phyloP scores from a whole-genome alignment of 805 yeast genomes.

The Kuraishia hungarica region DNA sequence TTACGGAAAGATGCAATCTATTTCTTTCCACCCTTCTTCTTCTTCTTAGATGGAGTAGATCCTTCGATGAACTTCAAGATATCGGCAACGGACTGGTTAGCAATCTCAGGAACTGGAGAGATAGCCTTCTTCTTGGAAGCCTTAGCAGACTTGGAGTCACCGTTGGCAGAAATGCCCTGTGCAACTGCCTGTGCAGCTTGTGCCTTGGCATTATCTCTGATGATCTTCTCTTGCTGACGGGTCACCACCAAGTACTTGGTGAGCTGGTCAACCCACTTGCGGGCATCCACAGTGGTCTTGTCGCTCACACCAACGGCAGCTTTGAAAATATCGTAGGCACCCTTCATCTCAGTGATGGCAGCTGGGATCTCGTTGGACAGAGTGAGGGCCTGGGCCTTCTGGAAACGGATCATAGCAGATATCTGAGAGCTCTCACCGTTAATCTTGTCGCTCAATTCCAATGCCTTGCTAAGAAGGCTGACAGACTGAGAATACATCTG shows the following conservation, averaged over 20 bases:
- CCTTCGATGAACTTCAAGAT: slow-evolving; percentile 68
- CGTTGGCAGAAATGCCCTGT: slow-evolving; percentile 18
- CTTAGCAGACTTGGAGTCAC: slow-evolving; percentile 14
- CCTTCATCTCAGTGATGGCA: slow-evolving; percentile 47
- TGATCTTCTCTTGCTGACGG: slow-evolving; percentile 32
- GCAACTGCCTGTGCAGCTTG: slow-evolving; percentile 9
- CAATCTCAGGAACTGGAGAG: slow-evolving; percentile 43
- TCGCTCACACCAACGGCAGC: slow-evolving; percentile 60
- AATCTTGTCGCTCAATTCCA: slow-evolving; percentile 37
- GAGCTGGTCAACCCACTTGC: slow-evolving; percentile 54
- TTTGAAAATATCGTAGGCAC: slow-evolving; percentile 50
- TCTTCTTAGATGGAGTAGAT: slow-evolving; percentile 16
- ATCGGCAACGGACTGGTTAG: slow-evolving; percentile 63
- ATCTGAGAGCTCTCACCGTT: slow-evolving; percentile 55
- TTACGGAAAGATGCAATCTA: background rate
- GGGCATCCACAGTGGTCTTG: slow-evolving; percentile 56
- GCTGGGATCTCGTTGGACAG: slow-evolving; percentile 40
- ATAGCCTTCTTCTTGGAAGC: slow-evolving; percentile 21
- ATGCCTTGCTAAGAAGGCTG: slow-evolving; percentile 43
- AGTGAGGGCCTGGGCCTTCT: slow-evolving; percentile 56
- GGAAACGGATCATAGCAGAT: slow-evolving; percentile 59
- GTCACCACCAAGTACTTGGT: slow-evolving; percentile 36
- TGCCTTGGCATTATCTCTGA: slow-evolving; percentile 11
- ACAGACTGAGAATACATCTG: slow-evolving; percentile 40
- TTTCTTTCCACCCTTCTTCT: slow-evolving; percentile 15